Base-by-base conservation (phyloP, 2,329 filamentous ascomycete genomes). In the Fusarium sp. region DNA sequence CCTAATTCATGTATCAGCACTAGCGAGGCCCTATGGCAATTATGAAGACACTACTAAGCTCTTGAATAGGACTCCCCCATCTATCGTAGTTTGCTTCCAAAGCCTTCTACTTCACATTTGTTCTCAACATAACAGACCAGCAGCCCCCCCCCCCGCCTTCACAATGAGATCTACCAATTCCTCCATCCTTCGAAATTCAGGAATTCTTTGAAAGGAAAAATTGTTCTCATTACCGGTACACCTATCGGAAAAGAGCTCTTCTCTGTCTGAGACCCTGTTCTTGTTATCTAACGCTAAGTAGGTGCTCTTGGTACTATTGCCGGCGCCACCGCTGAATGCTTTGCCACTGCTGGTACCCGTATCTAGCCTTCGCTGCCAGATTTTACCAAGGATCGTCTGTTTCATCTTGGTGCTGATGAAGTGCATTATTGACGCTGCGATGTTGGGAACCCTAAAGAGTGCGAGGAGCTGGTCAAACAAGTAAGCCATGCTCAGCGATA, bases 1-100 rank as follows among this genome's bases (percentile, higher is more conserved):
- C 24, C 18, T 41, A 3, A 24, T 10, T 18, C 3, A 2, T 8
- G 28, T 3, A 2, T 32, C 6, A 24, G 30, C 11, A 24, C 22
- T 9, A 14, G 8, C 9, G 6, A 30, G 12, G 8, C 3, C 18
- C 4, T 18, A 1, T 4, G 2, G 0, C 2, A 32, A 18, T 11
- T 32, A 51, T 32, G 24, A 50, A 50, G 11, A 17, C 7, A 26
- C 8, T 26, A 2, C 17, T 14, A 8, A 5, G 12, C 18, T 45
- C 44, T 45, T 20, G 4, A 6, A 6, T 13, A 5, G 4, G 42
- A 13, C 24, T 6, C 18, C 24, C 7, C 24, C 12, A 14, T 26
- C 24, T 26, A 26, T 12, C 12, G 13, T 5, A 18, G n/a, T 8
- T 18, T 18, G 13, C 5, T 32, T 32, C 30, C 30, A 32, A 32